Conservation (phyloP, 306 rosid genomes). For the Cotoneaster glaucophyllus region DNA sequence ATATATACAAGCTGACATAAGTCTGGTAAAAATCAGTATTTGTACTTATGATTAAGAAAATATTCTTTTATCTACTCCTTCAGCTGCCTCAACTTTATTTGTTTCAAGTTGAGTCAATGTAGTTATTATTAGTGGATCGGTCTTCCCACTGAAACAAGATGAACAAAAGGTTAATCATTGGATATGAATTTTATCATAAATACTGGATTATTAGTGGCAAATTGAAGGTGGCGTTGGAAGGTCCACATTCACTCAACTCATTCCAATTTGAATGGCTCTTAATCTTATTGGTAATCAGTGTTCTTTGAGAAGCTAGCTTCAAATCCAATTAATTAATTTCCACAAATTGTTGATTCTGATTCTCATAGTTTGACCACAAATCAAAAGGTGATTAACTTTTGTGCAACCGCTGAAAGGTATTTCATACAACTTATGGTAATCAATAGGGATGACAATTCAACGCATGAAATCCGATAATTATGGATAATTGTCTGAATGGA, state of each 20-base stretch:
- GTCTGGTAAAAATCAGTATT: background rate
- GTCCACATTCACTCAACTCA: slow-evolving; percentile 1
- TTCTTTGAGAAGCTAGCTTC: background rate
- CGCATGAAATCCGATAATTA: too few species aligned
- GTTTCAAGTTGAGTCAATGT: background rate
- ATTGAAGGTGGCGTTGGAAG: slow-evolving; percentile 1
- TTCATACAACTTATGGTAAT: background rate
- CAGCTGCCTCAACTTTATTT: background rate
- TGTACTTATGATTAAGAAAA: too few species aligned
- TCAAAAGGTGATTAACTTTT: background rate
- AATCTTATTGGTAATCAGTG: background rate
- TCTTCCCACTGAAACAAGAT: slow-evolving; percentile 8
- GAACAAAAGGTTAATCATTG: background rate
- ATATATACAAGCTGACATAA: background rate
- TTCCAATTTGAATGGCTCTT: background rate
- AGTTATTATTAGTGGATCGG: background rate
- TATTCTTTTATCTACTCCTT: background rate
- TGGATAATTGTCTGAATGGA: too few species aligned
- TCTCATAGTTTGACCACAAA: background rate
- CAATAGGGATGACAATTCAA: background rate
- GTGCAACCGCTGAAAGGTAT: background rate
- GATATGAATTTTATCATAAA: background rate
- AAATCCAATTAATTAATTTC: background rate
- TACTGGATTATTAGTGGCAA: background rate
- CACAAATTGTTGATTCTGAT: background rate